Evolutionary conservation across 192 early-diverging fungal species (phyloP), one percentile per base, ranked within the genome.

Genomic region (Mortierella claussenii): DNA sequence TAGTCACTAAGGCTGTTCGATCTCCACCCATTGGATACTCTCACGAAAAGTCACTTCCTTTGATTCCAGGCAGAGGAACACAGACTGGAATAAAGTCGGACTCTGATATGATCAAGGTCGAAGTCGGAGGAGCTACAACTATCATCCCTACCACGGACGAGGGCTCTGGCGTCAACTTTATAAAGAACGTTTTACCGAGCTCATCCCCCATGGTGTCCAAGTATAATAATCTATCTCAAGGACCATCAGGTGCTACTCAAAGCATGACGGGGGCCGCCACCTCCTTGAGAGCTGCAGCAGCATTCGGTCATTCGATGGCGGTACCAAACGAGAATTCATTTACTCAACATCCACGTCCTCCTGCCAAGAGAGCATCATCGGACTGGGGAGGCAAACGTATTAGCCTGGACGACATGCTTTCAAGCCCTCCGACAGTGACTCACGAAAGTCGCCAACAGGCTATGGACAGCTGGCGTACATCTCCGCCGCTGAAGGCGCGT

Each of bases 71-170:
- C 7, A 31, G 55, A 15, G 61, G 15, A 0, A 27, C 44, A 45
- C 28, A 27, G 23, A 12, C 37, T 26, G 32, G 57, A 32, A 50
- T 18, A 17, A 59, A 45, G n/a, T 44, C 30, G 46, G 64, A 76
- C 13, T 62, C 73, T 2, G 73, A 76, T 42, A 76, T 62, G 65
- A 67, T 76, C 58, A 76, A 76, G 59, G 73, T 76, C 32, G 73
- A 76, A 27, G 58, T 76, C 3, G 73, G 73, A 17, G 64, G 20
- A 6, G 46, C 73, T 7, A 76, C 73, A 1, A 56, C 73, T 0
- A 30, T 67, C 36, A 67, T 76, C 31, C 63, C 73, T 13, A 76
- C 73, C 0, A 61, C 63, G 2, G 52, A 57, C 7, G 64, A 66
- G 8, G 47, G 73, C 18, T 42, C 58, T 26, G 73, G 73, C 2